These are phyloP conservation scores for Mediolabrus comicus DNA, from an alignment of 108 stramenopile species.

Conservation along the genomic window DNA sequence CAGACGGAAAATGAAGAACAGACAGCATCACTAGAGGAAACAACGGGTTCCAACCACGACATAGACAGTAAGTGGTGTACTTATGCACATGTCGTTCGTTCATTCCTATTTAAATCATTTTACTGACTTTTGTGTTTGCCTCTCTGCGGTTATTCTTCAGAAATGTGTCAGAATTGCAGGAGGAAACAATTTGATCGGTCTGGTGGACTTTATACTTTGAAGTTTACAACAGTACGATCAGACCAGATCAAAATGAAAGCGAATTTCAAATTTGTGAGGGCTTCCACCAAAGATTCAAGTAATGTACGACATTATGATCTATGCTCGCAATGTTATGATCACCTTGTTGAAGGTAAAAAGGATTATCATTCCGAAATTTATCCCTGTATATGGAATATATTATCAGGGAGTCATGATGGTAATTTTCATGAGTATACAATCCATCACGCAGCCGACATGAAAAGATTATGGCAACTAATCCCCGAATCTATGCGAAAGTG, in stretches of 20 bases:
- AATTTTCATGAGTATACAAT: neutral
- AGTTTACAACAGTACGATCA: neutral
- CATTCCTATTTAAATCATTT: too few relatives aligned
- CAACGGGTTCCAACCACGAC: too few relatives aligned
- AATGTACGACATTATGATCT: neutral
- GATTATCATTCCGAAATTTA: neutral
- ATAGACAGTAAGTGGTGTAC: too few relatives aligned
- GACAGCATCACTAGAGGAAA: too few relatives aligned
- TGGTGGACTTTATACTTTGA: neutral
- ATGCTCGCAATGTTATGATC: neutral
- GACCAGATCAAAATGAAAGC: neutral
- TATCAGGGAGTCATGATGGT: neutral
- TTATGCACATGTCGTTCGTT: too few relatives aligned
- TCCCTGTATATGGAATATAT: neutral
- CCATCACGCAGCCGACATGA: neutral
- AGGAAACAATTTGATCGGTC: neutral
- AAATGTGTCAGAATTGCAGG: neutral
- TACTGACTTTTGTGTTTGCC: neutral
- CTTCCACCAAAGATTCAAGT: neutral
- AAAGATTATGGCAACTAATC: neutral
- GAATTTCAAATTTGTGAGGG: neutral
- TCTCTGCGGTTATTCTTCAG: neutral
- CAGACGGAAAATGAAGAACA: too few relatives aligned
- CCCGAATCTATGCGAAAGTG: neutral
- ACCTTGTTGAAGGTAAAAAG: neutral